A percentile compares a stretch with the other conserved stretches of the same genome.
Conservation (phyloP, 225 moss, liverwort and hornwort species). For the Pleurozium schreberi region DNA sequence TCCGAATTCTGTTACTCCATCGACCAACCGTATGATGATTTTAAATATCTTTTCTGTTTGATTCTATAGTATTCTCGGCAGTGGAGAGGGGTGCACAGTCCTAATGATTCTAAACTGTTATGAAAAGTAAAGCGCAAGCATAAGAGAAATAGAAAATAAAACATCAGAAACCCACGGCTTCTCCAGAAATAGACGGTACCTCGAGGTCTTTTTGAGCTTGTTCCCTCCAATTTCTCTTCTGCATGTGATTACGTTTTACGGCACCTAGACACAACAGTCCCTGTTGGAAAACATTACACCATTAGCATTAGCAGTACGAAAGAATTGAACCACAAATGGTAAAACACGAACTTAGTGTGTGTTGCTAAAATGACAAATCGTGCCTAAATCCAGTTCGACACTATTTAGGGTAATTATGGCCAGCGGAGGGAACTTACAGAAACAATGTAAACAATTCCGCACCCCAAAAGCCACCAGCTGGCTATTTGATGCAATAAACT, state of each 20-base stretch:
- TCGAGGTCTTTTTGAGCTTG: constrained; percentile 44
- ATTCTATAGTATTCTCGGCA: neutral
- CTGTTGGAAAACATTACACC: neutral
- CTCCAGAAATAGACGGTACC: constrained; percentile 2
- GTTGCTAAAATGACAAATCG: neutral
- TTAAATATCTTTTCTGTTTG: neutral
- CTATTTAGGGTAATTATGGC: neutral
- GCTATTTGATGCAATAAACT: constrained; percentile 59
- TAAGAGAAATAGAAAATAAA: neutral
- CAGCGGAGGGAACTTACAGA: constrained; percentile 28
- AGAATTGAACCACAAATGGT: neutral
- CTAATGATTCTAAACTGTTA: neutral
- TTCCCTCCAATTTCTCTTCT: constrained; percentile 34
- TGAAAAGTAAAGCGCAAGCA: neutral
- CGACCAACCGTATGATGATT: neutral
- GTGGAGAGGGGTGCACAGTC: neutral
- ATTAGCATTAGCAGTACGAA: neutral
- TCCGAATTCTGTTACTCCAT: neutral
- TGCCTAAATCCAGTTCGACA: neutral
- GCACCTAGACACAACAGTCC: constrained; percentile 43
- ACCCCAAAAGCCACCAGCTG: constrained; percentile 66
- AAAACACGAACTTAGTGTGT: neutral
- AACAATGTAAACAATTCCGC: constrained; percentile 63
- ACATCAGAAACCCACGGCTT: neutral
- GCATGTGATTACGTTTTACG: constrained; percentile 31